Evolutionary conservation across 177 flowering plant species (phyloP).

Genomic region (Telopea speciosissima): DNA sequence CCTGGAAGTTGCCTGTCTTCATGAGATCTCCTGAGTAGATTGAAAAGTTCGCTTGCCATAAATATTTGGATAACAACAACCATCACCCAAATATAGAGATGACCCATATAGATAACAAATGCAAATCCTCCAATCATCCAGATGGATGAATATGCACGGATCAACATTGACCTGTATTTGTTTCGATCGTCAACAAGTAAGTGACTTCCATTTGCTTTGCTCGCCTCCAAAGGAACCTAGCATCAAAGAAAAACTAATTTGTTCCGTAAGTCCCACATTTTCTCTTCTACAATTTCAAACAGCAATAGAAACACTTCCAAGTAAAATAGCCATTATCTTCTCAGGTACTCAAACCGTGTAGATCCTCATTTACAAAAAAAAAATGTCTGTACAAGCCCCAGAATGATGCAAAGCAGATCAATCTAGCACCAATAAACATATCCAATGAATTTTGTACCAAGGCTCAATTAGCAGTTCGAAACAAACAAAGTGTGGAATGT

Average conservation of each 20-base stretch:
- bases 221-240: conserved; percentile 50
- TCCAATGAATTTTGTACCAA: not conserved
- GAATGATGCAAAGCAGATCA: too few species aligned
- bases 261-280: not conserved
- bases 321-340: not conserved
- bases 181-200: conserved; percentile 68
- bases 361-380: not conserved
- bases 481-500: not conserved
- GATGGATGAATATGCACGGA: conserved; percentile 61
- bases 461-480: not conserved
- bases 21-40: conserved; percentile 63
- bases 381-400: not conserved
- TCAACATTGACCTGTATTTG: conserved; percentile 73
- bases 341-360: not conserved
- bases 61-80: conserved; percentile 83
- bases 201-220: conserved; percentile 50
- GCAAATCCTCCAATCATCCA: conserved; percentile 94
- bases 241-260: conserved; percentile 2
- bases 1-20: conserved; percentile 86
- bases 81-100: conserved; percentile 92
- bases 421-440: not conserved
- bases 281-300: too few species aligned
- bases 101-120: conserved; percentile 80
- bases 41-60: conserved; percentile 86
- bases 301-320: too few species aligned